Evolutionary conservation across 352 stramenopile genomes (phyloP).

Genomic region (Peronospora tabacina): DNA sequence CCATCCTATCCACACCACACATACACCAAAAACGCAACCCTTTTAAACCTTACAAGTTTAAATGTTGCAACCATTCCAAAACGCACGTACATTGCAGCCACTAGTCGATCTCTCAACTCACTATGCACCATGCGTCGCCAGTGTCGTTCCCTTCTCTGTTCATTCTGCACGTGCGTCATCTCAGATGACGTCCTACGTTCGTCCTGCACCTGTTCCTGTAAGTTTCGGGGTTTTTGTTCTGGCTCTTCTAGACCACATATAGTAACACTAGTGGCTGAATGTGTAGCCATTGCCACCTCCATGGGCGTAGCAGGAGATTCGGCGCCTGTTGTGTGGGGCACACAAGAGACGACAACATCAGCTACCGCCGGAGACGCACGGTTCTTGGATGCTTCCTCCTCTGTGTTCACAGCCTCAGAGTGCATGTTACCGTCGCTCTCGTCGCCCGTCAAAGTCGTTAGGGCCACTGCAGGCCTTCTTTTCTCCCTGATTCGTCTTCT

Average conservation of each 20-base stretch:
- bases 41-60: background rate
- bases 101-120: conserved; percentile 28
- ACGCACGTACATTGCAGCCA: conserved; percentile 30
- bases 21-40: background rate
- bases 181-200: conserved; percentile 18
- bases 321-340: conserved; percentile 13
- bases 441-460: conserved; percentile 5
- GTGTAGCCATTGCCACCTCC: conserved; percentile 19
- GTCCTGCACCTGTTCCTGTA: conserved; percentile 5
- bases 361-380: background rate
- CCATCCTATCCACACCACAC: conserved; percentile 26
- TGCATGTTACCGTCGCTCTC: conserved; percentile 20
- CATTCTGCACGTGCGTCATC: conserved; percentile 27
- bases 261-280: background rate
- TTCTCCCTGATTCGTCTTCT: conserved; percentile 9
- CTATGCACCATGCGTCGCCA: conserved; percentile 31
- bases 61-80: background rate
- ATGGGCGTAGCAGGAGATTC: conserved; percentile 25
- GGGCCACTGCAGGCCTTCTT: background rate
- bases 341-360: conserved; percentile 10
- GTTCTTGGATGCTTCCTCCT: conserved; percentile 9
- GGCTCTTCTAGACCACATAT: background rate
- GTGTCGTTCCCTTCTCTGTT: conserved; percentile 28
- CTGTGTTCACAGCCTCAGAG: conserved; percentile 20
- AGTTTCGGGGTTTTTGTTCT: conserved; percentile 8